Percentiles rank a stretch among this genome's conserved stretches.
These are phyloP conservation scores for Ganoderma lucidum DNA, from an alignment of 1,284 basidiomycete species.

Conservation along the genomic window DNA sequence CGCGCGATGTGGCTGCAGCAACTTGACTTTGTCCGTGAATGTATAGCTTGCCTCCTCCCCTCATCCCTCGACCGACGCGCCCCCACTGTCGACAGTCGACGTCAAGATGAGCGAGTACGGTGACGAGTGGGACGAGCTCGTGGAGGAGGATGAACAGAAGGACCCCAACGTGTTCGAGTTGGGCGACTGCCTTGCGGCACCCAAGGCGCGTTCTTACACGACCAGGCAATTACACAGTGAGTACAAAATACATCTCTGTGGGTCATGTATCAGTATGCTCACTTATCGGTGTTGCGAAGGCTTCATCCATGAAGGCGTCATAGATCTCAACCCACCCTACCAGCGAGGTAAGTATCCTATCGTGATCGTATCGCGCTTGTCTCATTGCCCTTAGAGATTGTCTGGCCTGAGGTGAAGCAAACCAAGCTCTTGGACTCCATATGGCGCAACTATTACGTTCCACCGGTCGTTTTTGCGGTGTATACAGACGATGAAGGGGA, in stretches of 20 bases:
- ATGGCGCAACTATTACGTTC: constrained; percentile 78
- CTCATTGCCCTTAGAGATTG: constrained; percentile 57
- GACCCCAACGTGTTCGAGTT: constrained; percentile 58
- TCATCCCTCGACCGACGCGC: not conserved
- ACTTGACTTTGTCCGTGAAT: not conserved
- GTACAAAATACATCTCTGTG: constrained; percentile 29
- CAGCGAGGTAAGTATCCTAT: constrained; percentile 59
- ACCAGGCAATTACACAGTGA: constrained; percentile 63
- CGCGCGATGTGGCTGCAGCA: constrained; percentile 1
- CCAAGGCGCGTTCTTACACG: constrained; percentile 47
- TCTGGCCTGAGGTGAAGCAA: constrained; percentile 77
- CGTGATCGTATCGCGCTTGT: not conserved
- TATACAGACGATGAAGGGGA: constrained; percentile 60
- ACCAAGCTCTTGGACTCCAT: constrained; percentile 77
- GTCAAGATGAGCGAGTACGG: constrained; percentile 11
- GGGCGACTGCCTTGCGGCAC: constrained; percentile 49
- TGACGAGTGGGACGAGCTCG: constrained; percentile 54
- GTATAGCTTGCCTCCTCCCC: not conserved
- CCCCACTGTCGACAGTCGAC: constrained; percentile 1
- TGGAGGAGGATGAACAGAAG: constrained; percentile 48
- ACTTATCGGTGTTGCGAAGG: constrained; percentile 42
- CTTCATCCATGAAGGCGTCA: constrained; percentile 67
- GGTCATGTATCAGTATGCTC: not conserved
- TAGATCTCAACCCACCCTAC: constrained; percentile 73
- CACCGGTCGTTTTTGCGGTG: constrained; percentile 76